A percentile compares a stretch with the other conserved stretches of the same genome.
These are phyloP conservation scores for Lentinula sp. DNA, from an alignment of 768 basidiomycete species.

Conservation along the genomic window DNA sequence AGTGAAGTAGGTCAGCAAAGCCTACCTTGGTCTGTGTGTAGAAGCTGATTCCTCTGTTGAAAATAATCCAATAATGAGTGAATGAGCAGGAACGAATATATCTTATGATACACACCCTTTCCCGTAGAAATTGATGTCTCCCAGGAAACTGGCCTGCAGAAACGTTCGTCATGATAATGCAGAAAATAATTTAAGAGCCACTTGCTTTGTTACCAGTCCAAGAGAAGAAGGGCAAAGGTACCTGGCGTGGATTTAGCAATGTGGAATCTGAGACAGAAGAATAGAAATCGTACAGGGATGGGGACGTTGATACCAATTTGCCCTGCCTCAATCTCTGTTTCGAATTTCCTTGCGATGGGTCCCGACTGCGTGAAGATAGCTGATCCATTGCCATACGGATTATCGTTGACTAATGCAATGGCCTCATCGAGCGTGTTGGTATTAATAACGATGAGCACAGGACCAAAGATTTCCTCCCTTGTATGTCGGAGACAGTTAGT, in stretches of 20 bases:
- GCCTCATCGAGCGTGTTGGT: slow-evolving; percentile 88
- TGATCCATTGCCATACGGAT: slow-evolving; percentile 89
- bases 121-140: slow-evolving; percentile 90
- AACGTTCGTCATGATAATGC: neutral
- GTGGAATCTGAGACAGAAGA: neutral
- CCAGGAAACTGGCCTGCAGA: slow-evolving; percentile 45
- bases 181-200: slow-evolving; percentile 44
- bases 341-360: slow-evolving; percentile 91
- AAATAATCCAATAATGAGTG: neutral
- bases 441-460: slow-evolving; percentile 71
- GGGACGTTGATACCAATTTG: slow-evolving; percentile 93
- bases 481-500: neutral
- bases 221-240: neutral
- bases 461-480: slow-evolving; percentile 95
- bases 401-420: slow-evolving; percentile 81
- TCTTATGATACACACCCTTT: slow-evolving; percentile 29
- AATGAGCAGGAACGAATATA: neutral
- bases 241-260: neutral
- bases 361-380: slow-evolving; percentile 97
- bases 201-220: slow-evolving; percentile 13
- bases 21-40: slow-evolving; percentile 90
- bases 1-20: neutral
- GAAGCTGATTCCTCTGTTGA: slow-evolving; percentile 76
- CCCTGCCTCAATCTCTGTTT: slow-evolving; percentile 80
- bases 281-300: slow-evolving; percentile 78